Base-by-base conservation (phyloP, 192 early-diverging fungal species). In the Thamnidium elegans region DNA sequence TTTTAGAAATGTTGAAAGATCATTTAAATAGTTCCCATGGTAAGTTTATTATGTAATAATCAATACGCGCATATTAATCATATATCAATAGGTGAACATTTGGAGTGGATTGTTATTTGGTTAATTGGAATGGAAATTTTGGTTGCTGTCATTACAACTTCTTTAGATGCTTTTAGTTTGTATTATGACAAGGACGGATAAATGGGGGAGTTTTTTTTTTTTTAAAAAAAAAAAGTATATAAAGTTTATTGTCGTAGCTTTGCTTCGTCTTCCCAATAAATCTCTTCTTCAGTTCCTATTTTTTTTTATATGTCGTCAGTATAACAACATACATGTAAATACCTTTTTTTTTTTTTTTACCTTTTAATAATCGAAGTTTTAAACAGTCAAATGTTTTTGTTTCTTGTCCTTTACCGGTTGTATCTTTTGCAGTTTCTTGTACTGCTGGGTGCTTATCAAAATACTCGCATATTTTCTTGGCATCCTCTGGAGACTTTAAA, bases 31-130 rank as follows among this genome's bases (percentile, higher is more conserved):
- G 89, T 39, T 89, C 89, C 39, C 93, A 98, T 66, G 90, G 84
- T 65, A 68, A 62, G 66, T 46, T 23, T 63, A 26, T 26, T 19
- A 39, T 45, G 26, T 7, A n/a, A 46, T 58, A 10, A 15, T 26
- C 3, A 26, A 26, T 26, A 26, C 26, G 26, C 26, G 26, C 3
- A 26, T 26, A 26, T 26, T 26, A 26, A 26, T 26, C 26, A 26
- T 48, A 26, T 23, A 21, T 43, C n/a, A 31, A 11, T 51, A 79
- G 77, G 88, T 55, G 94, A 95, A 69, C 89, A 93, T 59, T 80
- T 96, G 19, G 94, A 96, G 66, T 93, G 93, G 90, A 98, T 98
- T 61, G 92, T 98, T 2, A 98, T 98, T 68, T 86, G 92, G 51
- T 81, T 97, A 44, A 97, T 97, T 79, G 90, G 76, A 65, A 82